Base-by-base conservation (phyloP, 331 rosid species). In the Prunus yedoensis region DNA sequence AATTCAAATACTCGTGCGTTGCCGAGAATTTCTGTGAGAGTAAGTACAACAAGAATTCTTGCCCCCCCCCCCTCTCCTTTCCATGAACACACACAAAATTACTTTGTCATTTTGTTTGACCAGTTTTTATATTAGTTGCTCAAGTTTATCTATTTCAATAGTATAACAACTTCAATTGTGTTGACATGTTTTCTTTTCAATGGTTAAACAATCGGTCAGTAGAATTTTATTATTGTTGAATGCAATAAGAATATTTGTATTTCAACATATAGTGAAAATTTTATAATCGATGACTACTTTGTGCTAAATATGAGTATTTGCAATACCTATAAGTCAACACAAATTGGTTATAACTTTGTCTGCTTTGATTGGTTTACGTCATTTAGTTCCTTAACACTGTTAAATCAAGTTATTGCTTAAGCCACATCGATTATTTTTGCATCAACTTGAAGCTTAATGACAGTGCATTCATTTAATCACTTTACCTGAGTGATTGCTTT, bases 1-100 rank as follows among this genome's bases (percentile, higher is more conserved):
- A 84, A 77, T 28, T 77, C 77, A 59, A 80, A 82, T 79, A 71
- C 81, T 76, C 68, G 41, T 43, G 73, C 84, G 62, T 67, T 87
- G 80, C 83, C 85, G 25, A 82, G 88, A 75, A 89, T 85, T 77
- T 82, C 87, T 79, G 47, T 60, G 71, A 88, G 78, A 90, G 98
- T 91, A 84, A 61, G 86, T 77, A 58, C 38, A 78, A 45, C 59
- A 14, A 71, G 11, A 71, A 69, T 47, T 18, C 11, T 17, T 28
- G 15, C 9, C 45, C 15, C 54, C 3, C 3, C 27, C 27, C 27
- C 18, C 13, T n/a, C 32, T 21, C 53, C 9, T 15, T 3, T 18
- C 23, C 47, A 16, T n/a, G 0, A 3, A 12, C 14, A 30, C 1
- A 60, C 13, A 60, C 25, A 27, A 23, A 27, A 27, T 59, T 59